These are phyloP conservation scores for Cucurbita ficifolia DNA, from an alignment of 306 rosid species.

Conservation along the genomic window DNA sequence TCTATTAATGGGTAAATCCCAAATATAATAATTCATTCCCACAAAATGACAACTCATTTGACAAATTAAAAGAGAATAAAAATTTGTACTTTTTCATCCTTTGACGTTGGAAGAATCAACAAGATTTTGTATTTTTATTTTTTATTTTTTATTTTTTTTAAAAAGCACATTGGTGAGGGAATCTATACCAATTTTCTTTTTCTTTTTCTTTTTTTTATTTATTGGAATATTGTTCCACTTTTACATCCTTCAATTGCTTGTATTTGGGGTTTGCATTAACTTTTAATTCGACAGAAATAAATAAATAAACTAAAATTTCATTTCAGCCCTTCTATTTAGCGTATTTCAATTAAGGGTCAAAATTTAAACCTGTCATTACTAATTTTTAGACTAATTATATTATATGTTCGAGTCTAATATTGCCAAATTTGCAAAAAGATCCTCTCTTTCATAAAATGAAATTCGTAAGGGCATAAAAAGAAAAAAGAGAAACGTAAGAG, in stretches of 20 bases:
- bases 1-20: background rate
- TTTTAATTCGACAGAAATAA: background rate
- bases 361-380: too few relatives aligned
- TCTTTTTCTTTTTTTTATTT: background rate
- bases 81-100: background rate
- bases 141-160: too few relatives aligned
- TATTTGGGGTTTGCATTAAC: background rate
- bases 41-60: constrained; percentile 1
- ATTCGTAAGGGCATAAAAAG: background rate
- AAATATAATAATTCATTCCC: background rate
- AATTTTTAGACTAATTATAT: too few relatives aligned
- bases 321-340: too few relatives aligned
- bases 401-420: too few relatives aligned
- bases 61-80: background rate
- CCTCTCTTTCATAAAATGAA: background rate
- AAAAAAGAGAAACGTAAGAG: background rate
- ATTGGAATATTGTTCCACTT: background rate
- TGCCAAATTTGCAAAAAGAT: background rate
- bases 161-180: background rate
- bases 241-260: background rate
- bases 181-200: background rate
- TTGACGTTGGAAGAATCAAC: constrained; percentile 1
- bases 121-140: background rate
- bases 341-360: too few relatives aligned
- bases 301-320: too few relatives aligned